Evolutionary conservation across 1,284 basidiomycete species (phyloP).

Genomic region (Neolentinus lepideus): DNA sequence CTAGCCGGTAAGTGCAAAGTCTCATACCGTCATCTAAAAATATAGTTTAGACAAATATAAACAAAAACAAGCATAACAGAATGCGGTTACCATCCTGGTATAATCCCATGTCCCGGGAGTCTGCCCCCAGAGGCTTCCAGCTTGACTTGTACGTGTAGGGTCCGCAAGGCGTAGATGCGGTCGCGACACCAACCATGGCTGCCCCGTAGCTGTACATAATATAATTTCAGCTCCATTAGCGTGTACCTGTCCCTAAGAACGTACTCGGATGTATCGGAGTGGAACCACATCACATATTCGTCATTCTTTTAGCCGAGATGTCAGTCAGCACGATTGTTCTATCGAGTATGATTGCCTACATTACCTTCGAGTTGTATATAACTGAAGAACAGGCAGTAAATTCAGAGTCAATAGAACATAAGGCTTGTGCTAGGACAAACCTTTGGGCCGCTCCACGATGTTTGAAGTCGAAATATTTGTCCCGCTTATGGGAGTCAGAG

Average conservation of each 20-base stretch:
- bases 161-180: slow-evolving; percentile 49
- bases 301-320: slow-evolving; percentile 30
- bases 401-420: neutral
- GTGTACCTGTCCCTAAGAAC: slow-evolving; percentile 13
- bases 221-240: slow-evolving; percentile 3
- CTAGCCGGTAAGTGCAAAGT: neutral
- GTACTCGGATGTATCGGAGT: slow-evolving; percentile 55
- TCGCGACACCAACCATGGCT: slow-evolving; percentile 56
- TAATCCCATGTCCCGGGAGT: slow-evolving; percentile 54
- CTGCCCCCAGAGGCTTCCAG: slow-evolving; percentile 49
- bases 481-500: slow-evolving; percentile 41
- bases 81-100: slow-evolving; percentile 43
- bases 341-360: neutral
- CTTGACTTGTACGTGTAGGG: slow-evolving; percentile 51
- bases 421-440: slow-evolving; percentile 25
- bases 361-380: slow-evolving; percentile 44
- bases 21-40: neutral
- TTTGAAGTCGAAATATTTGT: slow-evolving; percentile 54
- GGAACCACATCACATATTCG: slow-evolving; percentile 70
- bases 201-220: slow-evolving; percentile 42
- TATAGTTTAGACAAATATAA: neutral
- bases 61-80: neutral
- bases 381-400: slow-evolving; percentile 24
- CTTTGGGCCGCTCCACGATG: slow-evolving; percentile 60
- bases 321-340: neutral